These are phyloP conservation scores for Salvia hispanica DNA, from an alignment of 257 asterid genomes.

Conservation along the genomic window DNA sequence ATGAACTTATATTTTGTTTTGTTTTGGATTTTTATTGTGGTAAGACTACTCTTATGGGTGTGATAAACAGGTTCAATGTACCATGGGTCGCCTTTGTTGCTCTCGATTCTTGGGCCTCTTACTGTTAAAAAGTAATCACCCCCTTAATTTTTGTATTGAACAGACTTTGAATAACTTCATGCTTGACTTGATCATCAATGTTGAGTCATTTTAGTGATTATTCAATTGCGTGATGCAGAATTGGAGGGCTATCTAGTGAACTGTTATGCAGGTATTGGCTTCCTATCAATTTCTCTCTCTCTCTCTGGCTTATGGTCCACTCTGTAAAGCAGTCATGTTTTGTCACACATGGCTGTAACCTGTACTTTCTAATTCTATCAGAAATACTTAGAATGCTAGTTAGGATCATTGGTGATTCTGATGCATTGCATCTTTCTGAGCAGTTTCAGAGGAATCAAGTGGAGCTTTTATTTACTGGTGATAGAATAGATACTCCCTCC, in stretches of 20 bases:
- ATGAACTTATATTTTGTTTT: not conserved
- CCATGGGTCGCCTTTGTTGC: slow-evolving; percentile 92
- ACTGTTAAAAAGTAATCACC: slow-evolving; percentile 55
- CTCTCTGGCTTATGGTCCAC: slow-evolving; percentile 12
- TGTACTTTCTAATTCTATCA: not conserved
- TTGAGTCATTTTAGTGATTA: slow-evolving; percentile 29
- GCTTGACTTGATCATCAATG: slow-evolving; percentile 9
- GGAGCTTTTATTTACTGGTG: slow-evolving; percentile 14
- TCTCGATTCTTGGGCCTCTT: slow-evolving; percentile 80
- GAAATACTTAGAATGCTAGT: slow-evolving; percentile 14
- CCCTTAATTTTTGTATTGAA: not conserved
- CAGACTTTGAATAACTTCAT: slow-evolving; percentile 14
- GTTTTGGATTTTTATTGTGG: slow-evolving; percentile 6
- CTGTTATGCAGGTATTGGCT: slow-evolving; percentile 71
- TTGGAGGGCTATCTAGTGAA: slow-evolving; percentile 62
- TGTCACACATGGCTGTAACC: slow-evolving; percentile 1
- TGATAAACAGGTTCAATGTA: slow-evolving; percentile 82
- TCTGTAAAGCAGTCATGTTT: slow-evolving; percentile 7
- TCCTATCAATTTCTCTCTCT: slow-evolving; percentile 10
- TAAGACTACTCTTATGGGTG: not conserved
- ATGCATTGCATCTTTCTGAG: slow-evolving; percentile 2
- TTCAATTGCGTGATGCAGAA: slow-evolving; percentile 48
- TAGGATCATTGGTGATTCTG: slow-evolving; percentile 4
- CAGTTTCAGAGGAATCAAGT: slow-evolving; percentile 11
- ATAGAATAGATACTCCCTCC: too few relatives aligned